Conservation (phyloP, 352 stramenopile genomes). For the Pythium oligandrum region DNA sequence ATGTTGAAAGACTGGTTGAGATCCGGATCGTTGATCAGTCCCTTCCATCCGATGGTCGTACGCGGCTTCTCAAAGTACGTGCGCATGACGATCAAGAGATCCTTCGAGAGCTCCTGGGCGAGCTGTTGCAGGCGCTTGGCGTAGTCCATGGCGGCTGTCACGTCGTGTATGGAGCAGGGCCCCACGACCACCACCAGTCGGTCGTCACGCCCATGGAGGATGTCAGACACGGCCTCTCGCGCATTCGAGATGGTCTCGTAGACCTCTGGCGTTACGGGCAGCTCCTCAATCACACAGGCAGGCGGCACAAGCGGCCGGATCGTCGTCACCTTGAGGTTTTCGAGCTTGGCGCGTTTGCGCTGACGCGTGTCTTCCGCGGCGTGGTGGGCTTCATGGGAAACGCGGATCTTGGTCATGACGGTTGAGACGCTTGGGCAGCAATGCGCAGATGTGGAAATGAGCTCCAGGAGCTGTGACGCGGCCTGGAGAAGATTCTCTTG, state of each 20-base stretch:
- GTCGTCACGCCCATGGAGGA: conserved; percentile 65
- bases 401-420: conserved; percentile 26
- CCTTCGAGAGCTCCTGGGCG: conserved; percentile 44
- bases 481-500: too few relatives aligned
- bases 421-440: neutral
- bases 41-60: conserved; percentile 83
- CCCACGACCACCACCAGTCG: conserved; percentile 71
- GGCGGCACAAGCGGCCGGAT: conserved; percentile 71
- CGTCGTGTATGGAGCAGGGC: conserved; percentile 82
- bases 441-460: too few relatives aligned
- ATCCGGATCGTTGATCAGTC: conserved; percentile 84
- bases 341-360: conserved; percentile 62
- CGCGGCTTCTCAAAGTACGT: conserved; percentile 87
- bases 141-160: conserved; percentile 71
- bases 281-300: conserved; percentile 64
- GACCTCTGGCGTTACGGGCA: conserved; percentile 62
- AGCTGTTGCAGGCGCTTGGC: conserved; percentile 52
- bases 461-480: too few relatives aligned
- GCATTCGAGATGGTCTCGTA: conserved; percentile 58
- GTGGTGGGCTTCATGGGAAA: conserved; percentile 6
- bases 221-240: conserved; percentile 43
- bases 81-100: conserved; percentile 82
- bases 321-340: conserved; percentile 64
- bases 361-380: conserved; percentile 27
- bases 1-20: conserved; percentile 84